These are phyloP conservation scores for Westerdykella ornata DNA, from an alignment of 2,329 filamentous ascomycete species.

Conservation along the genomic window DNA sequence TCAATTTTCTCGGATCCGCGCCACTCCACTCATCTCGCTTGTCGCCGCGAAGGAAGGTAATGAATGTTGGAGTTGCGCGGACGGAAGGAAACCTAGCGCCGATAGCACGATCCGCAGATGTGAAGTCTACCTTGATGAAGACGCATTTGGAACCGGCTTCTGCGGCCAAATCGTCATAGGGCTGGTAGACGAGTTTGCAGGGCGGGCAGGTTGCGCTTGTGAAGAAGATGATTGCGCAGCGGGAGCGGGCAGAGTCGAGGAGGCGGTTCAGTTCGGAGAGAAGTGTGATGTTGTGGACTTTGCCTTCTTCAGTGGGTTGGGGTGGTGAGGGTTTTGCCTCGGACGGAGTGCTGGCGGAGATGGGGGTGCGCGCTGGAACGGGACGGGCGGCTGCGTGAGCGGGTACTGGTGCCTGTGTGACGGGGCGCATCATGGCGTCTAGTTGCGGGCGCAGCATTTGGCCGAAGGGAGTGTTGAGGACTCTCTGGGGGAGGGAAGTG, in stretches of 20 bases:
- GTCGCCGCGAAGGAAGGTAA: constrained; percentile 71
- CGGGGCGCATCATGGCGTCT: constrained; percentile 56
- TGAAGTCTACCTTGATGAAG: constrained; percentile 79
- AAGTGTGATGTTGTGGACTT: constrained; percentile 57
- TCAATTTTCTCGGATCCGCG: constrained; percentile 61
- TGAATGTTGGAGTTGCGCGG: constrained; percentile 77
- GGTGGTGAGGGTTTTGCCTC: constrained; percentile 6
- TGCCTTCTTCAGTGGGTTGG: constrained; percentile 32
- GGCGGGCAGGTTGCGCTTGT: constrained; percentile 81
- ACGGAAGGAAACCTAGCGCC: constrained; percentile 55
- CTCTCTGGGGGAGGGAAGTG: constrained; percentile 72
- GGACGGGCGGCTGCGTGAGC: constrained; percentile 16
- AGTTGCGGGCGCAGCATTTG: constrained; percentile 78
- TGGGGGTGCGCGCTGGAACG: not conserved
- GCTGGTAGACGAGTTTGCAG: constrained; percentile 74
- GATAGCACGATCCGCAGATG: constrained; percentile 57
- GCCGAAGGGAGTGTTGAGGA: constrained; percentile 80
- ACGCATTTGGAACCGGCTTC: constrained; percentile 62
- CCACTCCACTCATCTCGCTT: constrained; percentile 77
- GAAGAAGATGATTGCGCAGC: constrained; percentile 82
- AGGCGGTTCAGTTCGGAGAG: constrained; percentile 55
- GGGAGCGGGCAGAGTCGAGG: constrained; percentile 54
- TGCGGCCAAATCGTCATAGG: constrained; percentile 71
- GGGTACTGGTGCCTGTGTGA: constrained; percentile 53
- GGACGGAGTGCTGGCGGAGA: constrained; percentile 4